phyloP scores from a whole-genome alignment of 225 moss, liverwort and hornwort species.

The Thuidium tamariscinum region DNA sequence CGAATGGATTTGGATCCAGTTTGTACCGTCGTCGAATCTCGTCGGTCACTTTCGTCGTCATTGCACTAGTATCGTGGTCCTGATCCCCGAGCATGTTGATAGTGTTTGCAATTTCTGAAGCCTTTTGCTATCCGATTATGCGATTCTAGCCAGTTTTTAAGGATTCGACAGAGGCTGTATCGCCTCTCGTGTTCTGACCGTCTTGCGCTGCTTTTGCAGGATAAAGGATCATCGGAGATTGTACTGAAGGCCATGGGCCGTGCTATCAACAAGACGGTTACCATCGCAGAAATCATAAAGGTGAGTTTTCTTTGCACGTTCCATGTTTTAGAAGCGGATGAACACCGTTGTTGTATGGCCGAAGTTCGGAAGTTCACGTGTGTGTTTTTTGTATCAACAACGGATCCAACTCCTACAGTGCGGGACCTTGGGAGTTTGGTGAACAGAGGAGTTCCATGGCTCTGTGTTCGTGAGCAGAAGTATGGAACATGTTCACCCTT shows the following conservation, averaged over 20 bases:
- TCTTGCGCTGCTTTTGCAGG: not conserved
- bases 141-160: not conserved
- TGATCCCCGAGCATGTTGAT: not conserved
- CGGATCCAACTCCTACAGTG: not conserved
- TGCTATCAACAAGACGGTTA: not conserved
- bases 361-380: not conserved
- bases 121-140: not conserved
- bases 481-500: not conserved
- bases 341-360: not conserved
- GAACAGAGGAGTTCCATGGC: not conserved
- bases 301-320: not conserved
- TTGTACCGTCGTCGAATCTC: not conserved
- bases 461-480: not conserved
- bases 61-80: not conserved
- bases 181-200: not conserved
- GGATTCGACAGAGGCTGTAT: not conserved
- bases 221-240: not conserved
- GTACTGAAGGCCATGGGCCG: not conserved
- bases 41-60: not conserved
- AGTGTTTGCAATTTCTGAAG: not conserved
- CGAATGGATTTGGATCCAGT: too few species aligned
- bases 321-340: not conserved
- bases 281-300: not conserved
- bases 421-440: not conserved
- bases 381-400: not conserved